Evolutionary conservation across 2,329 filamentous ascomycete genomes (phyloP).

Genomic region (Neopestalotiopsis sp.): DNA sequence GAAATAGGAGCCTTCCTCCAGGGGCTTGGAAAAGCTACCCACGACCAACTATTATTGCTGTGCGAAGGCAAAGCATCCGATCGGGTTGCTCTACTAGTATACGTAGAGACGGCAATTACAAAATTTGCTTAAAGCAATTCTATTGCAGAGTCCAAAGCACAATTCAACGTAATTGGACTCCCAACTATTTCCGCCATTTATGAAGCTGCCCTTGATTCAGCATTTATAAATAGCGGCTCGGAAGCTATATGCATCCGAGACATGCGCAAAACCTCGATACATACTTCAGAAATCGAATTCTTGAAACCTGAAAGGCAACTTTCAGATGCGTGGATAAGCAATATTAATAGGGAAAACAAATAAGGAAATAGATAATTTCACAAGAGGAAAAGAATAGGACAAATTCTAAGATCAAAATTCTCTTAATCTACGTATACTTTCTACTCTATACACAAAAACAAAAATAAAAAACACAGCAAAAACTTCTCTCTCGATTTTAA

Average conservation of each 20-base stretch:
- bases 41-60: background rate
- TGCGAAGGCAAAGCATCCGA: background rate
- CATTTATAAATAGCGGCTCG: background rate
- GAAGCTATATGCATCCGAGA: background rate
- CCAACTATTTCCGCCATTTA: background rate
- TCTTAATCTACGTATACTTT: too few species aligned
- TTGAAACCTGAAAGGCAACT: background rate
- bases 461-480: too few species aligned
- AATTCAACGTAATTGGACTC: background rate
- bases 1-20: background rate
- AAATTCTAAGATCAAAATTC: too few species aligned
- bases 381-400: too few species aligned
- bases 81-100: background rate
- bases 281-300: background rate
- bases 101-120: background rate
- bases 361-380: too few species aligned
- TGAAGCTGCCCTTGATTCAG: background rate
- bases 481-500: background rate
- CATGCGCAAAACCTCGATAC: background rate
- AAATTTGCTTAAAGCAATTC: background rate
- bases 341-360: too few species aligned
- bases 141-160: background rate
- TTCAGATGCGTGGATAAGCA: background rate
- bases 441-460: too few species aligned
- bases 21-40: background rate